Conservation (phyloP, 352 stramenopile species). For the Globisporangium uncinulatum region DNA sequence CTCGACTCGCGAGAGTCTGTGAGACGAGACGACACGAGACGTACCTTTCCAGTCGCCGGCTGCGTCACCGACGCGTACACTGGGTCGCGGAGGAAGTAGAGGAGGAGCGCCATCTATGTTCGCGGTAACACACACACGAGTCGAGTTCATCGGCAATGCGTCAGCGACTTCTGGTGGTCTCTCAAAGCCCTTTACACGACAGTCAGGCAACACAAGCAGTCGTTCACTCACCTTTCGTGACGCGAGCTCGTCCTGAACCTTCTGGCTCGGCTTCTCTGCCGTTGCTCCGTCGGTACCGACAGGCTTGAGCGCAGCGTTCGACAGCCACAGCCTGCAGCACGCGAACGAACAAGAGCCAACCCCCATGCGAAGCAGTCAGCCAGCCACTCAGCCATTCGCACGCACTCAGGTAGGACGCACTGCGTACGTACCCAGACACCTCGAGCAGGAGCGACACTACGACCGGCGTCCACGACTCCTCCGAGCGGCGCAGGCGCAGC, state of each 20-base stretch:
- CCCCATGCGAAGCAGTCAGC: neutral
- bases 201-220: neutral
- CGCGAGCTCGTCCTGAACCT: constrained; percentile 47
- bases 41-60: constrained; percentile 58
- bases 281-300: constrained; percentile 13
- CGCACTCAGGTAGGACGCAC: no score
- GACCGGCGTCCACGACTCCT: constrained; percentile 57
- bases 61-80: constrained; percentile 68
- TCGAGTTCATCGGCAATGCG: neutral
- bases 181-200: neutral
- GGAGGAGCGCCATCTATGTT: constrained; percentile 69
- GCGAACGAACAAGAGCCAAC: neutral
- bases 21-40: neutral
- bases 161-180: neutral
- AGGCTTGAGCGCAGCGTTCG: constrained; percentile 43
- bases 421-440: constrained; percentile 34
- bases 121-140: neutral
- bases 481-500: constrained; percentile 45
- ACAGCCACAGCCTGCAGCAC: constrained; percentile 40
- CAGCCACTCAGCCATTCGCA: neutral
- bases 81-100: constrained; percentile 81
- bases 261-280: constrained; percentile 23
- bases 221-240: constrained; percentile 48
- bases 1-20: no score
- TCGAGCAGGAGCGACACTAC: constrained; percentile 56